Base-by-base conservation (phyloP, 2,329 filamentous ascomycete genomes). In the Epichloe sp. region DNA sequence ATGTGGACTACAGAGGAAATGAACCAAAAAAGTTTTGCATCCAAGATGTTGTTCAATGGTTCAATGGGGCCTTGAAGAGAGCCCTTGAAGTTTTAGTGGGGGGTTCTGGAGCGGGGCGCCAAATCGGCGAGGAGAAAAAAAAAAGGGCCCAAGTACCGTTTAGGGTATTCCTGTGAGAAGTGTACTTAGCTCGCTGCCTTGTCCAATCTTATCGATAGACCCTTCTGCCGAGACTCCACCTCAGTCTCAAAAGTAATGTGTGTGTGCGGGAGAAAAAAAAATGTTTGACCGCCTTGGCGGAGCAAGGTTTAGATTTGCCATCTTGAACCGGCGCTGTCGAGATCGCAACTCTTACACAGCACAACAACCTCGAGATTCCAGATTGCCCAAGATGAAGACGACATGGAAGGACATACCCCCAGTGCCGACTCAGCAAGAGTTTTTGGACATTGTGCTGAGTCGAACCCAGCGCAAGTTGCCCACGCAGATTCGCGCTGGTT, bases 391-490 rank as follows among this genome's bases (percentile, higher is more conserved):
- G 51, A 79, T 79, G 76, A 79, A 78, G 73, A 78, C 75, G 56
- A 80, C 77, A 51, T 83, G 80, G 80, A 84, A 83, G 67, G 83
- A 86, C 65, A 94, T 94, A 61, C 83, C 86, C 56, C 88, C 88
- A 58, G 88, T 95, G 58, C 91, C 91, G 53, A 94, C 87, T 63
- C 85, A 85, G 68, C 85, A 94, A 75, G 93, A 98, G 72, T 97
- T 98, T 65, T 78, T 98, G 62, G 93, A 98, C 71, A 96, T 98
- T 67, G 90, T 97, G 58, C 79, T 98, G 62, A 94, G 87, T 64
- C 79, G 93, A 60, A 96, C 89, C 4, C 91, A 97, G 77, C 80
- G 91, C 65, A 84, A 91, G 56, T 76, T 98, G 57, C 93, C 93
- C 14, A 98, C 89, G 47, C 89, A 96, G 75, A 97, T 98, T 66